Evolutionary conservation across 176 grass and related monocot species (phyloP).

Genomic region (Rhynchospora breviuscula): DNA sequence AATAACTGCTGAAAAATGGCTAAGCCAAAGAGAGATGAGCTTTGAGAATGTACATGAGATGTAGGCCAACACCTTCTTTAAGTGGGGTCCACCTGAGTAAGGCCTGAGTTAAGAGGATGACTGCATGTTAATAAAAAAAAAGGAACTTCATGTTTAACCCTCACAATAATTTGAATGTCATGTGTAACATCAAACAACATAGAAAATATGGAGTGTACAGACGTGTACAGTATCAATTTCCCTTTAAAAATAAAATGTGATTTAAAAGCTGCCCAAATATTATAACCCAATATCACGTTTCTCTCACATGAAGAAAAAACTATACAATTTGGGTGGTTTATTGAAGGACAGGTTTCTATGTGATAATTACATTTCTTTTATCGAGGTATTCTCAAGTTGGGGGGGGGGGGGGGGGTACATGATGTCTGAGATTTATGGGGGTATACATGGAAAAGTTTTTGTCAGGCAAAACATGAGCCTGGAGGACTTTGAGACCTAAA

Average conservation of each 20-base stretch:
- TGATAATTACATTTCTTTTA: not conserved
- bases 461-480: not conserved
- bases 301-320: not conserved
- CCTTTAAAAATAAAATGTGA: not conserved
- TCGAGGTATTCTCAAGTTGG: not conserved
- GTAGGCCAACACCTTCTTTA: conserved; percentile 79
- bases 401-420: not conserved
- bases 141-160: not conserved
- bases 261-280: not conserved
- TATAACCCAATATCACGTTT: not conserved
- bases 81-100: conserved; percentile 73
- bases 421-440: not conserved
- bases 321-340: not conserved
- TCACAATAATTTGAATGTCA: not conserved
- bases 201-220: not conserved
- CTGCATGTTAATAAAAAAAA: conserved; percentile 13
- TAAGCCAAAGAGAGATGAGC: conserved; percentile 24
- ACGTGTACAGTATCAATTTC: not conserved
- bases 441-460: not conserved
- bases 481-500: not conserved
- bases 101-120: conserved; percentile 37
- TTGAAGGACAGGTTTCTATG: not conserved
- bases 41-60: conserved; percentile 79
- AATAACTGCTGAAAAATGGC: conserved; percentile 24
- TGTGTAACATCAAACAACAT: not conserved